phyloP scores from a whole-genome alignment of 768 basidiomycete genomes.

The Rhizopogon rudus region DNA sequence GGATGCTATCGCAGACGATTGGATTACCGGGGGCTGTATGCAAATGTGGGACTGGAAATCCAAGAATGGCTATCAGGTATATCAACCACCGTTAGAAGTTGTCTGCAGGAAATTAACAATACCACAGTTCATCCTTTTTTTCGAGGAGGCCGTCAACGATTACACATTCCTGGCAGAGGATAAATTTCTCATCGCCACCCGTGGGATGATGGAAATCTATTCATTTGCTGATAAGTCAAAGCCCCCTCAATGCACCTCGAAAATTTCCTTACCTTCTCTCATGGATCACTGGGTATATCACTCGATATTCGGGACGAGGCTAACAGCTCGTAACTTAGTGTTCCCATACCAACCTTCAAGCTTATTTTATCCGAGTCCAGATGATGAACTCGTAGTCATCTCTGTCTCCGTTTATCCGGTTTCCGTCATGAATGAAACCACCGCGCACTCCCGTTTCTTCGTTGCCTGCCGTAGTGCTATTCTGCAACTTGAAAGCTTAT shows the following conservation, averaged over 20 bases:
- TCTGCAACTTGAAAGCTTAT: too few relatives aligned
- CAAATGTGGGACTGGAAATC: slow-evolving; percentile 49
- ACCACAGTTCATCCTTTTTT: slow-evolving; percentile 36
- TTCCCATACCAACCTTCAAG: neutral
- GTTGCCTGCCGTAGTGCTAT: too few relatives aligned
- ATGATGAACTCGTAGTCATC: slow-evolving; percentile 30
- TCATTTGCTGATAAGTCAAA: slow-evolving; percentile 30
- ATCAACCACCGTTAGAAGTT: slow-evolving; percentile 12
- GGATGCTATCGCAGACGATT: slow-evolving; percentile 21
- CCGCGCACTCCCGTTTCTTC: too few relatives aligned
- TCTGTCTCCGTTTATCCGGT: too few relatives aligned
- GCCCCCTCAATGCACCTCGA: slow-evolving; percentile 17
- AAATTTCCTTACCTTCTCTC: slow-evolving; percentile 39
- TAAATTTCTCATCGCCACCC: slow-evolving; percentile 41
- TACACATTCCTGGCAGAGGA: slow-evolving; percentile 45
- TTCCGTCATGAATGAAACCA: too few relatives aligned
- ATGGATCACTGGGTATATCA: slow-evolving; percentile 46
- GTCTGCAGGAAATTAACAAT: neutral
- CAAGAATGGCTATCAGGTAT: slow-evolving; percentile 31
- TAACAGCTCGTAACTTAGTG: neutral
- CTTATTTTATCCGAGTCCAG: slow-evolving; percentile 37
- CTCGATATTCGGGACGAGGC: slow-evolving; percentile 34
- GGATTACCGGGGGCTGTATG: slow-evolving; percentile 30
- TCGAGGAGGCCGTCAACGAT: slow-evolving; percentile 43
- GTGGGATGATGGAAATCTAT: slow-evolving; percentile 45